Conservation (phyloP, 2,329 filamentous ascomycete species). For the Stemphylium vesicarium region DNA sequence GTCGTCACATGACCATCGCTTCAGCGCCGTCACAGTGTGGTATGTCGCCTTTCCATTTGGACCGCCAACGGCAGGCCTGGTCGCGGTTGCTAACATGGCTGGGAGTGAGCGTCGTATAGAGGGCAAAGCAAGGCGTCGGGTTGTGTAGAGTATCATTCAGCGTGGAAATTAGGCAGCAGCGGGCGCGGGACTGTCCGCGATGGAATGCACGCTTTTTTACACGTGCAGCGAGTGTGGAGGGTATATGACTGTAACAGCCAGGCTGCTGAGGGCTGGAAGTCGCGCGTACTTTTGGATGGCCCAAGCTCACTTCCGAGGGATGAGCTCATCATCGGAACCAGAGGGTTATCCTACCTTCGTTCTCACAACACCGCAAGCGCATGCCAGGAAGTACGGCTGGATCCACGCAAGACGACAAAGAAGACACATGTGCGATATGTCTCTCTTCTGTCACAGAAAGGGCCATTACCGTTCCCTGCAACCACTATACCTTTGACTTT, state of each 20-base stretch:
- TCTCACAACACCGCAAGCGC: constrained; percentile 21
- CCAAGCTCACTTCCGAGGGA: constrained; percentile 25
- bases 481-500: constrained; percentile 83
- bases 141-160: constrained; percentile 36
- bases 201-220: constrained; percentile 1
- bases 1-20: constrained; percentile 82
- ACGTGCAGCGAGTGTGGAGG: constrained; percentile 8
- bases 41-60: constrained; percentile 36
- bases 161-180: not conserved
- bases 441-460: constrained; percentile 75
- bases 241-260: constrained; percentile 3
- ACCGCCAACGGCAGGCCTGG: constrained; percentile 37
- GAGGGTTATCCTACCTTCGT: not conserved
- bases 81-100: constrained; percentile 43
- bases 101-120: constrained; percentile 29
- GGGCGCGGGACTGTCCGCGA: not conserved
- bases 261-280: constrained; percentile 11
- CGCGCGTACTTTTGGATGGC: constrained; percentile 24
- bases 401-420: constrained; percentile 21
- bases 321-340: constrained; percentile 19
- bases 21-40: constrained; percentile 74
- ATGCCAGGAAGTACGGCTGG: constrained; percentile 32
- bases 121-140: constrained; percentile 23
- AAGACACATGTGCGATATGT: constrained; percentile 78
- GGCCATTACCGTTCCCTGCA: constrained; percentile 76